Evolutionary conservation across 2,329 filamentous ascomycete species (phyloP), one percentile per base, ranked within the genome.

Genomic region (Penicillium polonicum): DNA sequence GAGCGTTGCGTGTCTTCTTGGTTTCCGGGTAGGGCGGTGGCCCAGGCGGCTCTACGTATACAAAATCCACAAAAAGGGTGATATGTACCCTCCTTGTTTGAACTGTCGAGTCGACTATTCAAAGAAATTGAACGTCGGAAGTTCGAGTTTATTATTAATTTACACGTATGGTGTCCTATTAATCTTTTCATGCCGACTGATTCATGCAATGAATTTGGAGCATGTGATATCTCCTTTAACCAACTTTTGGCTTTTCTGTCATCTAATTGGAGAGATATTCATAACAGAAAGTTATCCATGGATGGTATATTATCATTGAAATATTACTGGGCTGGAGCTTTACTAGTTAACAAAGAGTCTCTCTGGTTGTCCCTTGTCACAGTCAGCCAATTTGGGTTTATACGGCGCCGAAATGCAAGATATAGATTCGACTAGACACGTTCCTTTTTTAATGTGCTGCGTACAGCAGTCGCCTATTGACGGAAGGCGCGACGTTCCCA

Each of bases 1-100:
- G 55, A 52, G 8, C 33, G 52, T 58, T 66, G 64, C 64, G 64
- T 66, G 64, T 66, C 64, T 62, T 66, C 59, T 62, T 59, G 10
- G 49, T 44, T 46, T 35, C 49, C 12, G 49, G 29, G 55, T 48
- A 53, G 60, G 64, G 64, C 64, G 64, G 64, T 66, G 62, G 60
- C 62, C 59, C 51, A 48, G 46, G 61, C 53, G 58, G 54, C 33
- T 51, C 53, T 45, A 52, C 46, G 53, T 44, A 56, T 51, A 55
- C 53, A n/a, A 21, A 48, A 49, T 51, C 29, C 46, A 43, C 52
- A 35, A 31, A 52, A 52, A 48, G 50, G 50, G 39, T 17, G 21
- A 42, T 13, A 23, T 29, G 9, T 27, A n/a, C 23, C 23, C 27
- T 48, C 36, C 43, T 53, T 48, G 43, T 43, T 57, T 35, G 10